Conservation (phyloP, 2,329 filamentous ascomycete genomes). For the Emydomyces testavorans region DNA sequence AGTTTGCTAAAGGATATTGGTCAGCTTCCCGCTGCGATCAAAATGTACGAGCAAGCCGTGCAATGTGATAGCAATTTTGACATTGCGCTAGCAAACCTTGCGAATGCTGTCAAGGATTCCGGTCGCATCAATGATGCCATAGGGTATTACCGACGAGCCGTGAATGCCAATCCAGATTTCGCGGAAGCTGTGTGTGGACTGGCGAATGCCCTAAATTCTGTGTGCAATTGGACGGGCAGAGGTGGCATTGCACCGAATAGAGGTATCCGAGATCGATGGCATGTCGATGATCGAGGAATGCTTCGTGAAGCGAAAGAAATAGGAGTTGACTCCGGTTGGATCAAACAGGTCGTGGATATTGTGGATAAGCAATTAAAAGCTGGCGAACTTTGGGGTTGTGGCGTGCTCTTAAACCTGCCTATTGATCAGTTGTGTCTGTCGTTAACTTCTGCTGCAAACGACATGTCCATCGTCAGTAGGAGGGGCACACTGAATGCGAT, state of each 20-base stretch:
- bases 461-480: slow-evolving; percentile 21
- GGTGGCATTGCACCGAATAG: slow-evolving; percentile 69
- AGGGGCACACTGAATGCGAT: slow-evolving; percentile 27
- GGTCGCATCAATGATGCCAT: slow-evolving; percentile 89
- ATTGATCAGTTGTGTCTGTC: slow-evolving; percentile 44
- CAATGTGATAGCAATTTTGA: slow-evolving; percentile 88
- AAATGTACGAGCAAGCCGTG: slow-evolving; percentile 95
- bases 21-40: slow-evolving; percentile 78
- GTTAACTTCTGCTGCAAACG: slow-evolving; percentile 31
- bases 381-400: slow-evolving; percentile 73
- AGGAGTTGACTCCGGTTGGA: slow-evolving; percentile 60
- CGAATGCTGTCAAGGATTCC: slow-evolving; percentile 95
- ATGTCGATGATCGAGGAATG: slow-evolving; percentile 76
- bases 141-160: slow-evolving; percentile 77
- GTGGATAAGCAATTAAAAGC: slow-evolving; percentile 79
- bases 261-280: slow-evolving; percentile 76
- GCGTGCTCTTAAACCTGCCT: slow-evolving; percentile 49
- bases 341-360: slow-evolving; percentile 80
- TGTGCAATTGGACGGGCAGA: slow-evolving; percentile 85
- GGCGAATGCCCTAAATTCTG: slow-evolving; percentile 87
- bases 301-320: slow-evolving; percentile 60
- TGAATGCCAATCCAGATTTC: slow-evolving; percentile 85
- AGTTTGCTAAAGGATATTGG: slow-evolving; percentile 94
- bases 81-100: slow-evolving; percentile 89
- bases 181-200: slow-evolving; percentile 93